Percentiles rank a stretch among this genome's conserved stretches.
phyloP scores from a whole-genome alignment of 495 filamentous ascomycete genomes.

The Daldinia decipiens region DNA sequence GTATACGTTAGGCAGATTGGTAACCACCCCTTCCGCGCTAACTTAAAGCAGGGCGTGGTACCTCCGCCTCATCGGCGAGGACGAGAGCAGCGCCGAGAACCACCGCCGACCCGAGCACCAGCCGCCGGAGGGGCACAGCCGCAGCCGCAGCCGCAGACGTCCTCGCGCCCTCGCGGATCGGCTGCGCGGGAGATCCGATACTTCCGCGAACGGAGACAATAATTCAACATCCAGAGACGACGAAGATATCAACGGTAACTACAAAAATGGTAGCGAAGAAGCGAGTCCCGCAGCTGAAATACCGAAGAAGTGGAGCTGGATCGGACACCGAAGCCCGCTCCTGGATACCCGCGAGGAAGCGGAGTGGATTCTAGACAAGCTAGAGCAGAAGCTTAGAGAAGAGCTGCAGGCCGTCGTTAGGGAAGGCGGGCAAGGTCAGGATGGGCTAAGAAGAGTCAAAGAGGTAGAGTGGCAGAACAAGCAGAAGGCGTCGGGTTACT shows the following conservation, averaged over 20 bases:
- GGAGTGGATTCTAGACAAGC: slow-evolving; percentile 80
- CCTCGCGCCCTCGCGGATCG: slow-evolving; percentile 1
- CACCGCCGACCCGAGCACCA: slow-evolving; percentile 50
- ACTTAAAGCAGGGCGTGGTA: slow-evolving; percentile 65
- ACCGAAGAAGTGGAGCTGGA: slow-evolving; percentile 74
- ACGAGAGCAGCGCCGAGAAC: slow-evolving; percentile 62
- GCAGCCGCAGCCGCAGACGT: slow-evolving; percentile 2
- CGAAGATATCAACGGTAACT: not conserved
- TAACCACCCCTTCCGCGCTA: slow-evolving; percentile 1
- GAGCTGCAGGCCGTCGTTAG: slow-evolving; percentile 56
- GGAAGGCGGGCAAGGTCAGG: slow-evolving; percentile 14
- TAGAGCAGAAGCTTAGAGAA: slow-evolving; percentile 64
- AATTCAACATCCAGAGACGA: not conserved
- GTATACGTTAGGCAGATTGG: not conserved
- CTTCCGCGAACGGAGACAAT: slow-evolving; percentile 14
- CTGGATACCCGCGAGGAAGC: slow-evolving; percentile 78
- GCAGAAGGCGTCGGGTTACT: slow-evolving; percentile 1
- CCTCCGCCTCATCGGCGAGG: slow-evolving; percentile 77
- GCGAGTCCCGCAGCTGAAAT: not conserved
- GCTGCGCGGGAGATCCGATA: not conserved
- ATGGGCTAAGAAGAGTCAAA: slow-evolving; percentile 13
- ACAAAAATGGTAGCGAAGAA: slow-evolving; percentile 15
- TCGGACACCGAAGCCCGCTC: slow-evolving; percentile 75
- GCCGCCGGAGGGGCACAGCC: slow-evolving; percentile 1
- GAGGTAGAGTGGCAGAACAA: slow-evolving; percentile 37